phyloP scores from a whole-genome alignment of 257 asterid species.

The Mitragyna speciosa region DNA sequence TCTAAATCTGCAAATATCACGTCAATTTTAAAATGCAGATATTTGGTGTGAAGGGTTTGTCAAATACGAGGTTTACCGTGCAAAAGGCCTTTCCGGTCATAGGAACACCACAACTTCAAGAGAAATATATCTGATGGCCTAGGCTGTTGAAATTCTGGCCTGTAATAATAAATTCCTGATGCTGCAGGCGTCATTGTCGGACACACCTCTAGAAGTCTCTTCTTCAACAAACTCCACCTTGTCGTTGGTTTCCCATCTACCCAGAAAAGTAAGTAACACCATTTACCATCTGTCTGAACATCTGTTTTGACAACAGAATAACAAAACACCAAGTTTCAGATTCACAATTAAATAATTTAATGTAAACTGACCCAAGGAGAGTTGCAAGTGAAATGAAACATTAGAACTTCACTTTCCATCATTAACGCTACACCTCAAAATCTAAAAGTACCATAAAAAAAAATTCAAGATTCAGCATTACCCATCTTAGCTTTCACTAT shows the following conservation, averaged over 20 bases:
- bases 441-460: not conserved
- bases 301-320: conserved; percentile 39
- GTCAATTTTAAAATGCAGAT: conserved; percentile 2
- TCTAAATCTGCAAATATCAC: not conserved
- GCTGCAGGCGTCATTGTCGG: conserved; percentile 70
- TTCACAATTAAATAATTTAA: too few species aligned
- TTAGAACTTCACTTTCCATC: not conserved
- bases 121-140: conserved; percentile 50
- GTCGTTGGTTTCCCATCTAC: conserved; percentile 56
- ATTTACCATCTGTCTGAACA: conserved; percentile 71
- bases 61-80: conserved; percentile 50
- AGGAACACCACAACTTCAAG: conserved; percentile 65
- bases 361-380: not conserved
- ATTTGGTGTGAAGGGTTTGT: not conserved
- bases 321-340: not conserved
- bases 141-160: conserved; percentile 63
- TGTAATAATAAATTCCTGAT: conserved; percentile 53
- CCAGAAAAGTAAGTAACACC: conserved; percentile 84
- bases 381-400: not conserved
- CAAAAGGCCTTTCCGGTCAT: conserved; percentile 60
- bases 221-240: conserved; percentile 57
- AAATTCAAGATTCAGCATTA: conserved; percentile 10
- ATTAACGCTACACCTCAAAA: not conserved
- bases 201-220: conserved; percentile 64
- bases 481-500: conserved; percentile 9